phyloP scores from a whole-genome alignment of 169 alveolate genomes.

The Plasmodium gonderi region DNA sequence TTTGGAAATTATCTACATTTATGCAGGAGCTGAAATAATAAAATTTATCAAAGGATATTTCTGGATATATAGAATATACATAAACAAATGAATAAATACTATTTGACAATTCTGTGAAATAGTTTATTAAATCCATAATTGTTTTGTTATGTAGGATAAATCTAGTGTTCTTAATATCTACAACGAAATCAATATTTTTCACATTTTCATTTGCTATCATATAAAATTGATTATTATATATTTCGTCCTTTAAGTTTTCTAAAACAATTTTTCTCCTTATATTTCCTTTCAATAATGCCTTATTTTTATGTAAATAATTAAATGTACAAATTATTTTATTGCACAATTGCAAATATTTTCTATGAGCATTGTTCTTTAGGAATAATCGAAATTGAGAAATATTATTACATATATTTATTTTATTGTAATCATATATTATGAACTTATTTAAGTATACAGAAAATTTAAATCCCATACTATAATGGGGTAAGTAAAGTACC shows the following conservation, averaged over 20 bases:
- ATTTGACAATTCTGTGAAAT: conserved; percentile 32
- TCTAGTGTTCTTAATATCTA: conserved; percentile 39
- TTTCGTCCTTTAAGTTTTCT: neutral
- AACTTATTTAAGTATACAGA: conserved; percentile 31
- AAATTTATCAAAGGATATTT: neutral
- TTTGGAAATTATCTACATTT: conserved; percentile 64
- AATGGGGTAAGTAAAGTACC: conserved; percentile 20
- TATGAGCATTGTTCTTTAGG: conserved; percentile 10
- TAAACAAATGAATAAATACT: conserved; percentile 31
- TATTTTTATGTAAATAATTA: conserved; percentile 5
- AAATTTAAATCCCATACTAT: conserved; percentile 50
- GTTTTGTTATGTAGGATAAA: conserved; percentile 49
- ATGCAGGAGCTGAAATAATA: neutral
- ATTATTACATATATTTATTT: conserved; percentile 65
- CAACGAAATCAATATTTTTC: conserved; percentile 7
- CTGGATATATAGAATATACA: conserved; percentile 56
- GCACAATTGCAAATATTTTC: conserved; percentile 30
- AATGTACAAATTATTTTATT: conserved; percentile 38
- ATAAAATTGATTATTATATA: conserved; percentile 69
- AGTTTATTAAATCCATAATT: conserved; percentile 45
- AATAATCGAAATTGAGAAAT: conserved; percentile 49
- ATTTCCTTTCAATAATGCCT: conserved; percentile 10
- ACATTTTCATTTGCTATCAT: conserved; percentile 49
- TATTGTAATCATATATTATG: conserved; percentile 55
- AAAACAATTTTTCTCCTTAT: conserved; percentile 14